phyloP scores from a whole-genome alignment of 2,329 filamentous ascomycete genomes.

The Trichoderma sp. region DNA sequence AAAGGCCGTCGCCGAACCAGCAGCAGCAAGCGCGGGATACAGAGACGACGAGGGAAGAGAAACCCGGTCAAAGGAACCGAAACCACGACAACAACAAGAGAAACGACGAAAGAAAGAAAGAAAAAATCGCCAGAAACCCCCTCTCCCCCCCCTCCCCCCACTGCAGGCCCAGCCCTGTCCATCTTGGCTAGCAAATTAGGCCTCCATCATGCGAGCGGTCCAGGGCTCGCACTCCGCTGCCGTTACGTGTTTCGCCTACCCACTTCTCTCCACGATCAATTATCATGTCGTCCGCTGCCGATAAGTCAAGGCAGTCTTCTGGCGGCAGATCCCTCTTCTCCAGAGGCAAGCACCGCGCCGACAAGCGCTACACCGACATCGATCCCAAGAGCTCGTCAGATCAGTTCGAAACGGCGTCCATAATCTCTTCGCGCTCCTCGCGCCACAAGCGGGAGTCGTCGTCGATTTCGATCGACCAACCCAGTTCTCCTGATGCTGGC shows the following conservation, averaged over 20 bases:
- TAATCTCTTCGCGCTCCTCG: conserved; percentile 65
- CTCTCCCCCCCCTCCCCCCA: neutral
- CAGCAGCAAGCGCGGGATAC: neutral
- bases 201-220: conserved; percentile 41
- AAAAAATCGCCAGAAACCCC: neutral
- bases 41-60: neutral
- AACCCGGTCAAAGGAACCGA: neutral
- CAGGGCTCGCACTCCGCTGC: conserved; percentile 35
- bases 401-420: conserved; percentile 56
- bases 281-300: conserved; percentile 63
- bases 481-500: conserved; percentile 60
- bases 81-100: neutral
- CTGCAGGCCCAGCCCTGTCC: conserved; percentile 19
- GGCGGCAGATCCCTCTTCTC: conserved; percentile 79
- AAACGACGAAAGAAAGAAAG: neutral
- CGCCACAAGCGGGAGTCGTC: conserved; percentile 73
- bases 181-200: conserved; percentile 19
- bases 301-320: conserved; percentile 79
- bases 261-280: conserved; percentile 20
- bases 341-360: conserved; percentile 72
- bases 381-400: conserved; percentile 57
- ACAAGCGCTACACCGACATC: conserved; percentile 58
- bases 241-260: conserved; percentile 34
- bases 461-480: conserved; percentile 66
- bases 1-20: neutral